phyloP scores from a whole-genome alignment of 768 basidiomycete genomes.

The Leucocoprinus birnbaumii region DNA sequence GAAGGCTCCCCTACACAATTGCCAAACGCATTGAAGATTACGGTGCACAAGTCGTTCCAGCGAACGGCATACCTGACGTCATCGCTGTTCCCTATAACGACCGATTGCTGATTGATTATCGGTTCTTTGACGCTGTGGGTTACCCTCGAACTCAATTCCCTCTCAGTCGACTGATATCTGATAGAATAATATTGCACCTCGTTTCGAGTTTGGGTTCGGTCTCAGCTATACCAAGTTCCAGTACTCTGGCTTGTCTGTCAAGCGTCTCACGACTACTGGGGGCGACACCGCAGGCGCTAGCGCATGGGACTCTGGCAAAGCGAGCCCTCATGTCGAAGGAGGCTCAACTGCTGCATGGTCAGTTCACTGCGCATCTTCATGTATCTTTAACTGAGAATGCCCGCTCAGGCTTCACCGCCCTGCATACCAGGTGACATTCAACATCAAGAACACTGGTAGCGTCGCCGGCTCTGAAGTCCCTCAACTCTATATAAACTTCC shows the following conservation, averaged over 20 bases:
- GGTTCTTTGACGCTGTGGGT: conserved; percentile 65
- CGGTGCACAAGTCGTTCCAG: conserved; percentile 42
- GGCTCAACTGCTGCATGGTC: conserved; percentile 63
- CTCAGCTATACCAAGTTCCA: conserved; percentile 82
- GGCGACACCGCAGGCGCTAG: conserved; percentile 34
- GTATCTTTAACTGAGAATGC: not conserved
- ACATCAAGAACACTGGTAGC: conserved; percentile 61
- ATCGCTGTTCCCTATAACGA: conserved; percentile 38
- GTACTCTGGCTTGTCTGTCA: conserved; percentile 58
- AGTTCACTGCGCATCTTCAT: conserved; percentile 1
- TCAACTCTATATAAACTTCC: conserved; percentile 77
- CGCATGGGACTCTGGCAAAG: conserved; percentile 59
- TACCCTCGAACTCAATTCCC: not conserved
- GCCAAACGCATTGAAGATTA: conserved; percentile 61
- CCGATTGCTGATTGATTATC: conserved; percentile 68
- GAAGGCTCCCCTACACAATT: conserved; percentile 72
- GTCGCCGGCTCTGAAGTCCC: conserved; percentile 62
- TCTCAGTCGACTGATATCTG: not conserved
- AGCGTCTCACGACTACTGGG: conserved; percentile 32
- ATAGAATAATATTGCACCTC: conserved; percentile 69
- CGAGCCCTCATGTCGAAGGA: conserved; percentile 53
- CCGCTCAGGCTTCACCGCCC: conserved; percentile 60
- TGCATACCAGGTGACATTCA: conserved; percentile 58
- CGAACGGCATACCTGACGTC: conserved; percentile 31
- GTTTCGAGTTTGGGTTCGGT: conserved; percentile 90